Evolutionary conservation across 2,329 filamentous ascomycete genomes (phyloP).

Genomic region (Pseudogymnoascus sp.): DNA sequence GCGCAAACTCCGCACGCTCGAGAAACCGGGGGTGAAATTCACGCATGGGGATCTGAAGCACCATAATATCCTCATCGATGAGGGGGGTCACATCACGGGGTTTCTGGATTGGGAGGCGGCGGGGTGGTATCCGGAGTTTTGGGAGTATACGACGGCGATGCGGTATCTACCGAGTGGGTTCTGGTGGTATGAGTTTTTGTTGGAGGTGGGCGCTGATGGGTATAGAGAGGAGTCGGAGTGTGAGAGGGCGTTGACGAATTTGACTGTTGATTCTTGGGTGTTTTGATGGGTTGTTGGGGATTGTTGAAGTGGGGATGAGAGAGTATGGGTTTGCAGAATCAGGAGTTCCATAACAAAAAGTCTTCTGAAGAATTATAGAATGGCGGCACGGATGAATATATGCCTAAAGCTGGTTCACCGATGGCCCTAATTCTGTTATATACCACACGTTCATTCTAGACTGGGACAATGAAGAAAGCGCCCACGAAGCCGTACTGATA

Average conservation of each 20-base stretch:
- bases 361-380: no score
- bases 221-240: slow-evolving; percentile 19
- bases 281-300: slow-evolving; percentile 14
- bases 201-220: slow-evolving; percentile 14
- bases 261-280: slow-evolving; percentile 17
- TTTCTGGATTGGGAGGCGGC: slow-evolving; percentile 42
- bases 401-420: no score
- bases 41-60: slow-evolving; percentile 44
- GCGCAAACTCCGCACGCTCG: slow-evolving; percentile 15
- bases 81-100: slow-evolving; percentile 33
- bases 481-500: no score
- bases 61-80: slow-evolving; percentile 36
- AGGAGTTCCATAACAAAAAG: no score
- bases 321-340: no score
- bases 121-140: slow-evolving; percentile 41
- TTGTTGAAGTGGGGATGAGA: no score
- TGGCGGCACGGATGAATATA: no score
- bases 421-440: no score
- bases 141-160: slow-evolving; percentile 20
- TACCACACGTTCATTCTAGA: no score
- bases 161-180: slow-evolving; percentile 14
- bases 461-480: no score
- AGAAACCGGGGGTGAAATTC: slow-evolving; percentile 28
- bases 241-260: slow-evolving; percentile 19
- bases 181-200: slow-evolving; percentile 22